Evolutionary conservation across 2,329 filamentous ascomycete species (phyloP).

Genomic region (Trichophyton benhamiae): DNA sequence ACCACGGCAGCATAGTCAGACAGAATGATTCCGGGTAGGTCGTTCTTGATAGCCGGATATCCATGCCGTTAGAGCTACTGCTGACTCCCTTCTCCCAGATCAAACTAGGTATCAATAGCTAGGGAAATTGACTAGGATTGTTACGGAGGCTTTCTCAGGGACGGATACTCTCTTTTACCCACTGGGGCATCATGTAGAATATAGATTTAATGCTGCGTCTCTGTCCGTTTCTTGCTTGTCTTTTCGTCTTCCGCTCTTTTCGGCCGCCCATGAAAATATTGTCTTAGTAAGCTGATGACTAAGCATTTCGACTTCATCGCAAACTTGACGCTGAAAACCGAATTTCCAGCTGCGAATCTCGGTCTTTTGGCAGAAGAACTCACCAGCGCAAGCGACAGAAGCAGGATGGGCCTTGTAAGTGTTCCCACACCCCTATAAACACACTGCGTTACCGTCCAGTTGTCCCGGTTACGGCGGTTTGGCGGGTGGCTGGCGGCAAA

Average conservation of each 20-base stretch:
- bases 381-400: background rate
- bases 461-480: background rate
- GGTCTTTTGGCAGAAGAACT: background rate
- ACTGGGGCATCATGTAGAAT: background rate
- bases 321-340: background rate
- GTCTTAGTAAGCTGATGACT: background rate
- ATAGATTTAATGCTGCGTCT: slow-evolving; percentile 3
- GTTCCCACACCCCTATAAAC: background rate
- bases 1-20: slow-evolving; percentile 51
- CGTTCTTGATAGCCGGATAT: background rate
- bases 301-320: background rate
- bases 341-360: background rate
- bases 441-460: background rate
- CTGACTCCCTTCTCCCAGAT: background rate
- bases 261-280: background rate
- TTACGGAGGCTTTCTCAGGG: background rate
- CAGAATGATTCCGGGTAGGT: slow-evolving; percentile 68
- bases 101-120: background rate
- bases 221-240: background rate
- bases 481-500: background rate
- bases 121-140: background rate
- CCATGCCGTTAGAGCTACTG: background rate
- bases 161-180: background rate
- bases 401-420: slow-evolving; percentile 1
- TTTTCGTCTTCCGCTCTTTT: background rate